Conservation (phyloP, 1,139 yeast species). For the Hyphopichia wangnamkhiaoensis region DNA sequence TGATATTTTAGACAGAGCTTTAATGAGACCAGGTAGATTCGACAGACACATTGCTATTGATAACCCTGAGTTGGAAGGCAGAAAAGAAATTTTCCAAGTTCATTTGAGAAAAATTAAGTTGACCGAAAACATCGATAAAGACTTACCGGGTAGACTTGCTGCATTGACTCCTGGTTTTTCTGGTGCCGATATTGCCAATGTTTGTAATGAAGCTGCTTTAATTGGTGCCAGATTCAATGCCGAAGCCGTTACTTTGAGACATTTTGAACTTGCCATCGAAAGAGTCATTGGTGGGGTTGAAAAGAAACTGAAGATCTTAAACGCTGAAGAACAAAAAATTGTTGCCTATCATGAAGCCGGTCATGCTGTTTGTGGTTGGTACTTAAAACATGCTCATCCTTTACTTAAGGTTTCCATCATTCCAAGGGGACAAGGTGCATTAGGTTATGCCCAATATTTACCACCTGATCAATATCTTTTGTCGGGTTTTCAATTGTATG, state of each 20-base stretch:
- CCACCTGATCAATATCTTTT: slow-evolving; percentile 75
- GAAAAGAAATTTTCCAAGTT: slow-evolving; percentile 72
- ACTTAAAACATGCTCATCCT: slow-evolving; percentile 71
- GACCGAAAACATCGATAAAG: slow-evolving; percentile 40
- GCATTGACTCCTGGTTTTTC: slow-evolving; percentile 84
- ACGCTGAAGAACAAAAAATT: slow-evolving; percentile 70
- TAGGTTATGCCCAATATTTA: slow-evolving; percentile 80
- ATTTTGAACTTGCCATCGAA: slow-evolving; percentile 80
- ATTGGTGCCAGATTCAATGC: slow-evolving; percentile 75
- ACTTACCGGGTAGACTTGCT: slow-evolving; percentile 69
- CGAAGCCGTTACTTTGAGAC: slow-evolving; percentile 53
- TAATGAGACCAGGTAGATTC: slow-evolving; percentile 82
- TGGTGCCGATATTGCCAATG: slow-evolving; percentile 85
- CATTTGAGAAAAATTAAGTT: slow-evolving; percentile 66
- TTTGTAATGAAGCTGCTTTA: slow-evolving; percentile 81
- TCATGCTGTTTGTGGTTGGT: slow-evolving; percentile 82
- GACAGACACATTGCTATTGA: slow-evolving; percentile 77
- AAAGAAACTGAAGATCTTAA: slow-evolving; percentile 65
- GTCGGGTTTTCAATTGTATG: slow-evolving; percentile 64
- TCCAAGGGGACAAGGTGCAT: slow-evolving; percentile 83
- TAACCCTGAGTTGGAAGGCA: slow-evolving; percentile 75
- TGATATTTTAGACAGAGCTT: slow-evolving; percentile 74
- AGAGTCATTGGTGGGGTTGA: slow-evolving; percentile 82
- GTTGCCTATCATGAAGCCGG: slow-evolving; percentile 88
- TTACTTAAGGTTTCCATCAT: slow-evolving; percentile 76